Base-by-base conservation (phyloP, 331 rosid species). In the Phaseolus coccineus region DNA sequence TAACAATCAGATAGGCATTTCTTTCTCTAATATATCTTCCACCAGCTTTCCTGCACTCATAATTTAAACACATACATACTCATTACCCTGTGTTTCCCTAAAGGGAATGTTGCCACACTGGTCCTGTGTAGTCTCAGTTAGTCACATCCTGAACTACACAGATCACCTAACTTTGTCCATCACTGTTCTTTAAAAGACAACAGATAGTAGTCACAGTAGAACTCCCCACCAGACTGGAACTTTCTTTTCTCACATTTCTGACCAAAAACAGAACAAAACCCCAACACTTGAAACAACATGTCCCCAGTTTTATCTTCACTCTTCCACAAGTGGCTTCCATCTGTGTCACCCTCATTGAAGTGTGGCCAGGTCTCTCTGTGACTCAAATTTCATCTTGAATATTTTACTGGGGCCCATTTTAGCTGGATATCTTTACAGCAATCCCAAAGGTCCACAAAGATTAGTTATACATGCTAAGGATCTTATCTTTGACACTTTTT, bases 131-230 rank as follows among this genome's bases (percentile, higher is more conserved):
- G 88, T 86, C 83, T 91, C 81, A 89, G 92, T 89, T 88, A 84
- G 97, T 91, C 97, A 91, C 89, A 89, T 85, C 90, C 61, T 69
- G 70, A 83, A 74, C 91, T 78, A 8, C 81, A 65, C 72, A 71
- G n/a, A 79, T 42, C 76, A 88, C 66, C 74, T 13, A 68, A 62
- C 57, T 81, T 81, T 69, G 52, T 61, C 73, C 72, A 66, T 77
- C 40, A 66, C 69, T 84, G 82, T 65, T 75, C 77, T 74, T 73
- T 40, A 59, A 56, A 81, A 39, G 50, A 74, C 80, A 82, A 80
- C 85, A 82, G 70, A 80, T 71, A 53, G 61, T 44, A 59, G 74
- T 51, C 78, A 80, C 69, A 25, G 62, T 42, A 74, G 69, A 68
- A 51, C 59, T 74, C 80, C 80, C 78, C 82, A 71, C 86, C 83